These are phyloP conservation scores for Acaromyces ingoldii DNA, from an alignment of 1,284 basidiomycete species.

Conservation along the genomic window DNA sequence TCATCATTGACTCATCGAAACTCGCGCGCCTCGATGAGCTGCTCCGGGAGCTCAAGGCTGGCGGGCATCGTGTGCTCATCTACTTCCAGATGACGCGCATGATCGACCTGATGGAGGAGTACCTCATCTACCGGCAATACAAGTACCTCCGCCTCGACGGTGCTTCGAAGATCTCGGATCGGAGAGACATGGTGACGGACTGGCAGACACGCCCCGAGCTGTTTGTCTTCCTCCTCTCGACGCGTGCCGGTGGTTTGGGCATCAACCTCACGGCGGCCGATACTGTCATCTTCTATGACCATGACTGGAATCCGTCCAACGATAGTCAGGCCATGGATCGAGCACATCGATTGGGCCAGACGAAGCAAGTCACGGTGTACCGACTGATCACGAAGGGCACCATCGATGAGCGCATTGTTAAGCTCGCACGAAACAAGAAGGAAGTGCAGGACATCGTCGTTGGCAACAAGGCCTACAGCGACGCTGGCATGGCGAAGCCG, in stretches of 20 bases:
- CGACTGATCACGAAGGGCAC: constrained; percentile 93
- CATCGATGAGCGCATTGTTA: constrained; percentile 96
- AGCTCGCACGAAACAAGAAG: constrained; percentile 50
- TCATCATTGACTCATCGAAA: constrained; percentile 96
- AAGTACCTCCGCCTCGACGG: constrained; percentile 96
- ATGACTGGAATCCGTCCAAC: constrained; percentile 93
- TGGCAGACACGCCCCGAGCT: constrained; percentile 87
- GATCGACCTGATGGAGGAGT: constrained; percentile 99
- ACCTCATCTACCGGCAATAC: constrained; percentile 94
- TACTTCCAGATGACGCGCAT: constrained; percentile 99
- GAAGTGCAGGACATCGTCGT: constrained; percentile 89
- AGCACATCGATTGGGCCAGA: constrained; percentile 96
- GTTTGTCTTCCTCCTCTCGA: constrained; percentile 66
- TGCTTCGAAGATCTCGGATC: constrained; percentile 87
- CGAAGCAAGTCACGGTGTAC: constrained; percentile 97
- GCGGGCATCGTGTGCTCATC: constrained; percentile 87
- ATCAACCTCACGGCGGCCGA: constrained; percentile 93
- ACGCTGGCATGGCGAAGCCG: constrained; percentile 70
- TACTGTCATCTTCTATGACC: constrained; percentile 93
- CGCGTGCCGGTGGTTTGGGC: constrained; percentile 91
- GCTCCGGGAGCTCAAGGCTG: constrained; percentile 84
- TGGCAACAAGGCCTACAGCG: constrained; percentile 74
- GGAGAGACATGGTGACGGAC: constrained; percentile 98
- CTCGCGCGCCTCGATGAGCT: constrained; percentile 82
- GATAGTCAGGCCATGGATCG: constrained; percentile 99